Evolutionary conservation across 805 yeast species (phyloP), one percentile per base, ranked within the genome.

Genomic region (Barnettozyma sucrosica): DNA sequence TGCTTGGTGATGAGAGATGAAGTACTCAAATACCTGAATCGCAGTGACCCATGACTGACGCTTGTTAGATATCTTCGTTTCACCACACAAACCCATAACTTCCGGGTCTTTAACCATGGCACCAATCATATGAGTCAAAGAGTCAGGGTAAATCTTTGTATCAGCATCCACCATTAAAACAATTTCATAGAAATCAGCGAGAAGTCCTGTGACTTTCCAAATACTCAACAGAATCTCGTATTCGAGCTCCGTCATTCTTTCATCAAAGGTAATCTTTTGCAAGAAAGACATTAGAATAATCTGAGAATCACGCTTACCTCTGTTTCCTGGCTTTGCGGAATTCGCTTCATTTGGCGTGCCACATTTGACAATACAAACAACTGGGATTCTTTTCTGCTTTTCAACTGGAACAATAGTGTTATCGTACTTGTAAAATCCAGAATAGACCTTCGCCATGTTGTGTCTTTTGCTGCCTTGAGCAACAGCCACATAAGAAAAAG

Each of bases 251-350:
- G 96, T 83, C 97, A 89, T 89, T 74, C 97, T 81, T 65, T 90
- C 97, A 65, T 89, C 90, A 66, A 87, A 89, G 57, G 90, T 87
- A 18, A 89, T 77, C 57, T 81, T 83, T 66, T 89, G 96, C 59
- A 89, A 73, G 66, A 89, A 89, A 0, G 92, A 82, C 97, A 89
- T 89, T 57, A 89, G 71, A 51, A 89, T 83, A 50, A 89, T 82
- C 65, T 89, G 97, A 20, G 97, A 87, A 63, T 89, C 97, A 69
- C 97, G 85, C 66, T 89, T 89, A 68, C 97, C 97, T 74, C 97
- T 82, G 65, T 89, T 89, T 55, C 97, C 97, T 5, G 96, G 96
- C 61, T 82, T 83, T 3, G 82, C 71, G 4, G 83, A 72, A 13
- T 75, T 74, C 28, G 79, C 81, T 64, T 89, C 96, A 20, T 74